Percentiles rank a stretch among this genome's conserved stretches.
Conservation (phyloP, 495 filamentous ascomycete genomes). For the Neurospora sp. region DNA sequence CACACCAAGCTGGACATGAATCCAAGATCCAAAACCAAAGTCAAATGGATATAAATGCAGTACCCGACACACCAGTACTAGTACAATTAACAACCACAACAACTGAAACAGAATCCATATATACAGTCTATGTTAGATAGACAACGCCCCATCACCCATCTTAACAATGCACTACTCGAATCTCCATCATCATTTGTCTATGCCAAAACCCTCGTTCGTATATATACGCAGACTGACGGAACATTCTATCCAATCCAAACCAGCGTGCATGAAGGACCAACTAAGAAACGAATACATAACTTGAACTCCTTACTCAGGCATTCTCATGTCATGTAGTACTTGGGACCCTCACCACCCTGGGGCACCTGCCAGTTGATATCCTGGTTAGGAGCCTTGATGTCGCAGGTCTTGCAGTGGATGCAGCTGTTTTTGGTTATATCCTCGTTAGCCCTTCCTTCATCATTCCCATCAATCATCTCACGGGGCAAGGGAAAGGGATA, state of each 20-base stretch:
- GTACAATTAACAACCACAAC: background rate
- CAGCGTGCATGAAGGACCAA: background rate
- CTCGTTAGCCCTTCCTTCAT: conserved; percentile 3
- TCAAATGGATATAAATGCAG: background rate
- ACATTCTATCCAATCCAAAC: background rate
- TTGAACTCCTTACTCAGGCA: background rate
- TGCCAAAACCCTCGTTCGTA: background rate
- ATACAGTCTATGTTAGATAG: background rate
- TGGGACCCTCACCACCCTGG: conserved; percentile 91
- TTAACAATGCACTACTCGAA: background rate
- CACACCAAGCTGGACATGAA: background rate
- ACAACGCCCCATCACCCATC: background rate
- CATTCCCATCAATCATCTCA: background rate
- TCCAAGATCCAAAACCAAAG: background rate
- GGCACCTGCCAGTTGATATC: conserved; percentile 97
- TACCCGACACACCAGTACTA: background rate
- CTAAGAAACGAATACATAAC: background rate
- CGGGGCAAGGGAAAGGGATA: background rate
- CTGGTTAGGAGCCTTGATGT: conserved; percentile 94
- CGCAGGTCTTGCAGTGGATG: conserved; percentile 99
- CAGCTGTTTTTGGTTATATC: conserved; percentile 45
- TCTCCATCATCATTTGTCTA: background rate
- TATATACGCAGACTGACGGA: background rate
- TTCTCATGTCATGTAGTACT: conserved; percentile 80
- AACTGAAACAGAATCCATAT: background rate